A percentile compares a stretch with the other conserved stretches of the same genome.
These are phyloP conservation scores for Neurospora sp. DNA, from an alignment of 495 filamentous ascomycete species.

Conservation along the genomic window DNA sequence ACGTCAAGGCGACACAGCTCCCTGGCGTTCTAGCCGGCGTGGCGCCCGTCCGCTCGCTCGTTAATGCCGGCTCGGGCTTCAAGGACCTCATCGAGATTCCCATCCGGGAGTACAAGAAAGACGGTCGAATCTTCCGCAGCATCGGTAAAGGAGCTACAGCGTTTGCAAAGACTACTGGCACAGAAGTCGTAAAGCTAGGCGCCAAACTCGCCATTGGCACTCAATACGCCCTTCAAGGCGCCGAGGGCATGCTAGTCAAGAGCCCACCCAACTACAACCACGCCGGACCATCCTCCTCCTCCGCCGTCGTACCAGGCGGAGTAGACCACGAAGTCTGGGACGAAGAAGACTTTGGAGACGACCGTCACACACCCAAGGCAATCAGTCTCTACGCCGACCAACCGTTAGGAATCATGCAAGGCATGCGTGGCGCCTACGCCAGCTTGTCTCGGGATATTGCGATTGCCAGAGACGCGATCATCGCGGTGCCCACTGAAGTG, in stretches of 20 bases:
- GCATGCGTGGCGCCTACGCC: constrained; percentile 68
- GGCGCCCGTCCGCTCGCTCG: constrained; percentile 78
- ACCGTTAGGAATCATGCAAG: constrained; percentile 76
- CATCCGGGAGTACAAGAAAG: constrained; percentile 84
- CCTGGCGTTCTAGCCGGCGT: constrained; percentile 81
- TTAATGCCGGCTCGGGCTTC: constrained; percentile 81
- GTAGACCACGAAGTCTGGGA: constrained; percentile 43
- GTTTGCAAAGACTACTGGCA: constrained; percentile 87
- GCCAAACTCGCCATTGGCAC: constrained; percentile 94
- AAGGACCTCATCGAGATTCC: constrained; percentile 80
- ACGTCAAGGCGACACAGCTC: constrained; percentile 83
- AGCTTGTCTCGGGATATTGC: constrained; percentile 81
- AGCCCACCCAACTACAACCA: constrained; percentile 20
- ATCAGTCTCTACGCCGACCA: constrained; percentile 91
- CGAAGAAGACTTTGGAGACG: constrained; percentile 53
- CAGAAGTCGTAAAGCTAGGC: constrained; percentile 81
- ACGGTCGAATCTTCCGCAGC: constrained; percentile 83
- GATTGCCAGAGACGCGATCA: constrained; percentile 76
- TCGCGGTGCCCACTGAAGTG: constrained; percentile 87
- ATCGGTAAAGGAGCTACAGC: constrained; percentile 80
- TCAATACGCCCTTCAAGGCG: constrained; percentile 78
- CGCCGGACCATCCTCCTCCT: constrained; percentile 2
- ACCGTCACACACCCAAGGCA: constrained; percentile 41
- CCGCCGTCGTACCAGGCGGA: constrained; percentile 10
- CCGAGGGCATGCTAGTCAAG: constrained; percentile 63